Conservation (phyloP, 495 filamentous ascomycete species). For the Podospora pseudocomata region DNA sequence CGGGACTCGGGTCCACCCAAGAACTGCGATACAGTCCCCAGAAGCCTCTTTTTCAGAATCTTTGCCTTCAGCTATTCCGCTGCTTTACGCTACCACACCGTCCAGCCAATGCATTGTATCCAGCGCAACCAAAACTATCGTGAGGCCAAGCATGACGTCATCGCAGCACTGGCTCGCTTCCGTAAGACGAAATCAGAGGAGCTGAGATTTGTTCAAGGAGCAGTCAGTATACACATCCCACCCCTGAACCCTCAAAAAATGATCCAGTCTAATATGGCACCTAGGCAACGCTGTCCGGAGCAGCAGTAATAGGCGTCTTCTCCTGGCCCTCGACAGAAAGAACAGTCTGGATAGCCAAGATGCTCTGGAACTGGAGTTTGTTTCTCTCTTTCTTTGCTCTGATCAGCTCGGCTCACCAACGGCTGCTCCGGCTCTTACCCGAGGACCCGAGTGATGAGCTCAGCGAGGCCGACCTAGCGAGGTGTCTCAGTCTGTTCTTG, state of each 20-base stretch:
- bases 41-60: neutral
- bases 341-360: neutral
- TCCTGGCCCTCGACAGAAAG: neutral
- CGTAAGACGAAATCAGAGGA: neutral
- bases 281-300: neutral
- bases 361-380: neutral
- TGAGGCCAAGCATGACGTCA: neutral
- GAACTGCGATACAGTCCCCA: neutral
- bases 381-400: neutral
- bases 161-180: neutral
- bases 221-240: neutral
- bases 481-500: neutral
- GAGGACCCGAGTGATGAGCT: neutral
- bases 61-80: neutral
- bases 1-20: neutral
- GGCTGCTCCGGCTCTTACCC: neutral
- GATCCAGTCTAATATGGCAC: neutral
- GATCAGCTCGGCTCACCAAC: neutral
- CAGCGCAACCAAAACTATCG: neutral
- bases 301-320: neutral
- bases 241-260: too few relatives aligned
- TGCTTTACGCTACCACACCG: neutral
- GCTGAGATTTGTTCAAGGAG: neutral
- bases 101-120: neutral
- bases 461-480: neutral